A percentile compares a stretch with the other conserved stretches of the same genome.
phyloP scores from a whole-genome alignment of 352 stramenopile genomes.

The Phytophthora pini region DNA sequence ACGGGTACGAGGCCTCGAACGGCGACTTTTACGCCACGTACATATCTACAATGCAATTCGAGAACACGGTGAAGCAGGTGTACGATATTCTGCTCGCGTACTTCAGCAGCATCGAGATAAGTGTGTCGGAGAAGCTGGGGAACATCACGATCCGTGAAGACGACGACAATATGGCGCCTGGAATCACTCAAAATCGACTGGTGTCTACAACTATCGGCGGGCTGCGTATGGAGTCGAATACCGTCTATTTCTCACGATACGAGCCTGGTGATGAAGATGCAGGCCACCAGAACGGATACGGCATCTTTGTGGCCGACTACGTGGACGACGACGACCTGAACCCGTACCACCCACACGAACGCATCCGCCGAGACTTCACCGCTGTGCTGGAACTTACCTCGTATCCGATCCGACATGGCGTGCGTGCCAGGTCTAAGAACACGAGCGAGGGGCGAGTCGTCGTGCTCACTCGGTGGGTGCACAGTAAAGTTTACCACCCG shows the following conservation, averaged over 20 bases:
- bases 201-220: slow-evolving; percentile 38
- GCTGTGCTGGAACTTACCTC: slow-evolving; percentile 37
- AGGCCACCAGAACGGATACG: slow-evolving; percentile 32
- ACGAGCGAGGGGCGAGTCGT: slow-evolving; percentile 35
- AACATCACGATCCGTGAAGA: slow-evolving; percentile 57
- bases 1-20: slow-evolving; percentile 37
- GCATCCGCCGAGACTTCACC: slow-evolving; percentile 49
- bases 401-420: slow-evolving; percentile 31
- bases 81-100: slow-evolving; percentile 50
- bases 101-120: slow-evolving; percentile 57
- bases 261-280: slow-evolving; percentile 19
- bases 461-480: slow-evolving; percentile 45
- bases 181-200: slow-evolving; percentile 49
- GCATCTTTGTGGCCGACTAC: slow-evolving; percentile 52
- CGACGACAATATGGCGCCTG: slow-evolving; percentile 41
- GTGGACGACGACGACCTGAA: slow-evolving; percentile 57
- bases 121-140: slow-evolving; percentile 55
- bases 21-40: slow-evolving; percentile 40
- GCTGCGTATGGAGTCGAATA: slow-evolving; percentile 55
- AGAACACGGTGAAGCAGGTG: slow-evolving; percentile 51
- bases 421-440: slow-evolving; percentile 31
- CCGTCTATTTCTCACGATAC: slow-evolving; percentile 43
- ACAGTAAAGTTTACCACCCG: slow-evolving; percentile 42
- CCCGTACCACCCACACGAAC: slow-evolving; percentile 48
- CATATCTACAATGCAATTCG: slow-evolving; percentile 40